A percentile compares a stretch with the other conserved stretches of the same genome.
Conservation (phyloP, 2,329 filamentous ascomycete species). For the Paracoccidioides brasiliensis region DNA sequence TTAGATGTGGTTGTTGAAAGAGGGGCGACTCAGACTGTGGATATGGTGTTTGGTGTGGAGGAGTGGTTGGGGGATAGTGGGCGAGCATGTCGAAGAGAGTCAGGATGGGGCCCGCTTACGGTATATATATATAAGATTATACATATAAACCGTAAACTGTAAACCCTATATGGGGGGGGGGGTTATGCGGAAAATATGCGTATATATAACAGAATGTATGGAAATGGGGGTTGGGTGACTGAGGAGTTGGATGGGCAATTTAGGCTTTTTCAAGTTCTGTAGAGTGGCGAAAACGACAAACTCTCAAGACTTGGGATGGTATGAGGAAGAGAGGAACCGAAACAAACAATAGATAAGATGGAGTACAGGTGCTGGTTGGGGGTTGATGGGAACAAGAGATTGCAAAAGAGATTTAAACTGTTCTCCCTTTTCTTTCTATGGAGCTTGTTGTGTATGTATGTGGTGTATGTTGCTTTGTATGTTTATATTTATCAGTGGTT, state of each 20-base stretch:
- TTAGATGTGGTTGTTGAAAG: background rate
- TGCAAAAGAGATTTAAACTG: background rate
- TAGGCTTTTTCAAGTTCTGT: background rate
- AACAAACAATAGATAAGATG: background rate
- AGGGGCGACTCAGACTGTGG: background rate
- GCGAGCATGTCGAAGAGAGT: constrained; percentile 1
- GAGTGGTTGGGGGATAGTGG: constrained; percentile 1
- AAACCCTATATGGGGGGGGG: too few species aligned
- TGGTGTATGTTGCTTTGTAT: too few species aligned
- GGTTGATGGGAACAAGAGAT: background rate
- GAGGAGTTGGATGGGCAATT: background rate
- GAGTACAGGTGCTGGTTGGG: background rate
- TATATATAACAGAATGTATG: background rate
- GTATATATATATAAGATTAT: background rate
- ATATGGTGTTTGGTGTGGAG: background rate
- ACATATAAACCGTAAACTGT: background rate
- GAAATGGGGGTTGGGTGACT: background rate
- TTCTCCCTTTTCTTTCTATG: too few species aligned
- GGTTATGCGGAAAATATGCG: too few species aligned
- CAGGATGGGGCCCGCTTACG: background rate
- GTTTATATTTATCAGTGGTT: too few species aligned
- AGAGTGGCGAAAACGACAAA: background rate
- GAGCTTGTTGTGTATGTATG: too few species aligned
- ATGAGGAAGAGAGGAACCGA: background rate
- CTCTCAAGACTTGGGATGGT: background rate